Base-by-base conservation (phyloP, 2,329 filamentous ascomycete species). In the Colletotrichum higginsianum region DNA sequence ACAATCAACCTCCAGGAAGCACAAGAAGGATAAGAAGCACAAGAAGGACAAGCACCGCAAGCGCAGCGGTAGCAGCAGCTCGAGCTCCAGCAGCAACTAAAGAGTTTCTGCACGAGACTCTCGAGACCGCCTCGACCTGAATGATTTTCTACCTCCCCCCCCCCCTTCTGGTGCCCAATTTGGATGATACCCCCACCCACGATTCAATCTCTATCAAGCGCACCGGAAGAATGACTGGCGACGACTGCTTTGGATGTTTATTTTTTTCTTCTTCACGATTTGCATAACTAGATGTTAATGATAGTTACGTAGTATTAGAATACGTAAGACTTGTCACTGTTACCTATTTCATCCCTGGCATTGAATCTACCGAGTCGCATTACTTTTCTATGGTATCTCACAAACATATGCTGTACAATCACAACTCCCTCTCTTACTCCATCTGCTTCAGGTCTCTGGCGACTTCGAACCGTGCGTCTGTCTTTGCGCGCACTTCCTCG, bases 401-500 rank as follows among this genome's bases (percentile, higher is more conserved):
- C 55, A 13, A 42, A 62, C 0, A 63, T 16, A 26, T 26, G 2
- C 23, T 64, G 16, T 58, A 64, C 42, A 60, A 23, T 18, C 16
- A 55, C 30, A 9, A 30, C 11, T 1, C 35, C 35, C 2, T 1
- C 1, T 9, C 1, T 73, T 76, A 84, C 73, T 83, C 83, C 83
- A 85, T 80, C 2, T 81, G 82, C 75, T 86, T 86, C 55, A 94
- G 66, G 38, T 89, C 80, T 44, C 90, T 84, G 0, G 90, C 89
- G 53, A 94, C 87, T 5, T 81, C 79, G 78, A 94, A 95, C 49
- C 86, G 84, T 0, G 93, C 92, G 63, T 89, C 91, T 1, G 93
- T 95, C 85, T 93, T 94, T 75, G 84, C 84, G 82, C 84, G 88
- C 3, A 95, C 87, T 73, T 93, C 90, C 42, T 94, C 91, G 1